Conservation (phyloP, 208 protist genomes). For the Kentomonas sorsogonicus region DNA sequence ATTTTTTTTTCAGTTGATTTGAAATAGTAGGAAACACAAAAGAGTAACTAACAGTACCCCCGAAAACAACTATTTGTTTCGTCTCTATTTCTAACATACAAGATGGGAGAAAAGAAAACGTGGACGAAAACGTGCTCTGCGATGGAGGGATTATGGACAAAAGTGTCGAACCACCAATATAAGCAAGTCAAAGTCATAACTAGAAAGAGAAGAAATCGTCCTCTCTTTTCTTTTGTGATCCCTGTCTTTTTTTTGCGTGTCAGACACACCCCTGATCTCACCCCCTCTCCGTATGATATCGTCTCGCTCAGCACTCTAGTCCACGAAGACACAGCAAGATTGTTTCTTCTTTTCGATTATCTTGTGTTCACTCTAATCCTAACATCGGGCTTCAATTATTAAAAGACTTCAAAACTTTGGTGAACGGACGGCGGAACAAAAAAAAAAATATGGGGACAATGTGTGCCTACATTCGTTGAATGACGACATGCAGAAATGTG, state of each 20-base stretch:
- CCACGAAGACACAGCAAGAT: not conserved
- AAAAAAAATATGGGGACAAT: constrained; percentile 4
- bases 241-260: not conserved
- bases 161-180: too few species aligned
- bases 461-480: not conserved
- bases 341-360: constrained; percentile 4
- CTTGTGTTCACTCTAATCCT: not conserved
- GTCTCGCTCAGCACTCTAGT: not conserved
- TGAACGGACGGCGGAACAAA: not conserved
- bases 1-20: constrained; percentile 3
- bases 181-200: too few species aligned
- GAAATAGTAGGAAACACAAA: not conserved
- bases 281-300: not conserved
- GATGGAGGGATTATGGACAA: not conserved
- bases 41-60: not conserved
- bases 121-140: not conserved
- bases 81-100: not conserved
- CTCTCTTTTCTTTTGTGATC: too few species aligned
- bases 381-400: too few species aligned
- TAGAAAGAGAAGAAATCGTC: too few species aligned
- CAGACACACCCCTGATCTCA: not conserved
- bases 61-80: not conserved
- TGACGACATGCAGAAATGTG: not conserved
- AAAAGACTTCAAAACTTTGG: too few species aligned
- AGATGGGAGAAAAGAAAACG: not conserved